These are phyloP conservation scores for Penicillium desertorum DNA, from an alignment of 495 filamentous ascomycete genomes.

Conservation along the genomic window DNA sequence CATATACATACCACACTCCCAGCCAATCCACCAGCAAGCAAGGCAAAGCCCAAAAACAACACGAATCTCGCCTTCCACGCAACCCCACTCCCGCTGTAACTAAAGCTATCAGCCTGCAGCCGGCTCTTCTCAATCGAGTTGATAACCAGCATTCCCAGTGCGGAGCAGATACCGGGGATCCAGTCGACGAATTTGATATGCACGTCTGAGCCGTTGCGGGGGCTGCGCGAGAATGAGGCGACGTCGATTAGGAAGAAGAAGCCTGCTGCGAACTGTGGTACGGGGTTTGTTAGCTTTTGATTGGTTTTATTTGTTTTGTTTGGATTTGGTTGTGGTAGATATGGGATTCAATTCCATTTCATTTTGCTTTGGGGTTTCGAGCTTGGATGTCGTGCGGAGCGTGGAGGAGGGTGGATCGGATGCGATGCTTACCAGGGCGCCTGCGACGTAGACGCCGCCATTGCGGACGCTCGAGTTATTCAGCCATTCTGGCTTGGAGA, in stretches of 20 bases:
- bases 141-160: constrained; percentile 96
- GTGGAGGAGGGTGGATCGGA: constrained; percentile 1
- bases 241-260: constrained; percentile 96
- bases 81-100: constrained; percentile 80
- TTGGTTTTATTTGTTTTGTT: constrained; percentile 1
- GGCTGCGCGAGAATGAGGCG: constrained; percentile 79
- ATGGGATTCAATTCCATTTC: background rate
- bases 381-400: constrained; percentile 1
- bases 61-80: constrained; percentile 97
- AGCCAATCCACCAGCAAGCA: constrained; percentile 90
- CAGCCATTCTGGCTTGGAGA: constrained; percentile 81
- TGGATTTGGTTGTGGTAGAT: background rate
- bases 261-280: constrained; percentile 84
- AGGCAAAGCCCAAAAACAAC: constrained; percentile 91
- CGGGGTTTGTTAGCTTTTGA: constrained; percentile 20
- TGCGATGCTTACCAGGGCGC: constrained; percentile 71
- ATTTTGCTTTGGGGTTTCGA: background rate
- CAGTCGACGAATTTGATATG: constrained; percentile 98
- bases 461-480: constrained; percentile 81
- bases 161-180: constrained; percentile 94
- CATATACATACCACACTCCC: constrained; percentile 65
- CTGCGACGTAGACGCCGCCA: constrained; percentile 80
- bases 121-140: constrained; percentile 95
- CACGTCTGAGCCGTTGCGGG: constrained; percentile 72
- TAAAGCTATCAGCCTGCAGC: constrained; percentile 80